Base-by-base conservation (phyloP, 163 green algal genomes). In the Trebouxia gelatinosa region DNA sequence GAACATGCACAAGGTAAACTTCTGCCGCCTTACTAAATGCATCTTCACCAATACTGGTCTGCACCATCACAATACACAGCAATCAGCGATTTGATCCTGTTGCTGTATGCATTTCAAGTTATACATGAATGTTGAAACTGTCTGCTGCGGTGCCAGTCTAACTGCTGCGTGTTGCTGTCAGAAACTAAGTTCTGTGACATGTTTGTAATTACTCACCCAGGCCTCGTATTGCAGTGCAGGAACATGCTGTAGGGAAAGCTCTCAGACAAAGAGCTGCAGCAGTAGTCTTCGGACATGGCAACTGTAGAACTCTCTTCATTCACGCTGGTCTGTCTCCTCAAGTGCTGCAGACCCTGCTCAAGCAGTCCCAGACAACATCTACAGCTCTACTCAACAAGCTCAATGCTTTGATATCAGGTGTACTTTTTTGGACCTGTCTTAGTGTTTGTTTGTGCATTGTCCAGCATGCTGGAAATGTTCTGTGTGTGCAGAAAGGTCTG, bases 241-340 rank as follows among this genome's bases (percentile, higher is more conserved):
- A 51, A 28, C 61, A 29, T 13, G 17, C 38, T 11, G 17, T 75
- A n/a, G 80, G 77, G 9, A 57, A 70, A 13, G 46, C 68, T 0
- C 48, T 84, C 5, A 71, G 66, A 26, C 38, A 19, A 13, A 29
- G 58, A 17, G 43, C 34, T 17, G 54, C 78, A 23, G 80, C 67
- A 40, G 39, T 46, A 1, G 38, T 87, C 1, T 34, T 50, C 32
- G 83, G 83, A 0, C 38, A 70, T 21, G 80, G 80, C 6, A 26
- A 32, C 28, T 87, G 83, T 68, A 62, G 59, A 23, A 78, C 83
- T 13, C 77, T 85, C 28, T 87, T 87, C 48, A 67, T 82, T 31
- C 83, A 87, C 70, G 83, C 83, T 37, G 83, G 83, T 32, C 19
- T 87, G 54, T 58, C 77, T 28, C 57, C 80, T n/a, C 39, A 54